These are phyloP conservation scores for Citrus cavaleriei DNA, from an alignment of 345 rosid species.

Conservation along the genomic window DNA sequence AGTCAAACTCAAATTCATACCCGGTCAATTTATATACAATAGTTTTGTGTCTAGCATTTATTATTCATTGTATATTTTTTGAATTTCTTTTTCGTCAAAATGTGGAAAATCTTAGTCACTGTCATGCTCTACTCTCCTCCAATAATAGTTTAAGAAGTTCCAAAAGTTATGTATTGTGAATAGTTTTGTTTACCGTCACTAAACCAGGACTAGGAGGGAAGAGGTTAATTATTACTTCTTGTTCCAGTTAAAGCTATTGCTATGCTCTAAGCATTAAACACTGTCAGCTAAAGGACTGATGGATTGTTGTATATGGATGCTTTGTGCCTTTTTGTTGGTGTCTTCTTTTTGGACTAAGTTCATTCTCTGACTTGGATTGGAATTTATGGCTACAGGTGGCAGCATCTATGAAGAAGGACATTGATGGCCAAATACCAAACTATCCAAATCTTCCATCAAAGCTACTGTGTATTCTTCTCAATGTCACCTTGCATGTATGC, in stretches of 20 bases:
- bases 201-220: background rate
- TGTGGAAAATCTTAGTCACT: background rate
- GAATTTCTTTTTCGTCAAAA: background rate
- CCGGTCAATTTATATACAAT: too few species aligned
- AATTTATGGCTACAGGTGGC: conserved; percentile 61
- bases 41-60: too few species aligned
- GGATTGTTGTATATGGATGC: background rate
- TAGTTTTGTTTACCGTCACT: background rate
- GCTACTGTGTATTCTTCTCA: conserved; percentile 79
- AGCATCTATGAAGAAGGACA: conserved; percentile 83
- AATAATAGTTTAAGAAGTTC: background rate
- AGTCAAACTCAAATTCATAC: too few species aligned
- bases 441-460: conserved; percentile 90
- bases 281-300: background rate
- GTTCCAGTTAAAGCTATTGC: background rate
- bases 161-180: background rate
- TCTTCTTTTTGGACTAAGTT: background rate
- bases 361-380: conserved; percentile 7
- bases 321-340: background rate
- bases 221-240: background rate
- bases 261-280: background rate
- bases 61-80: too few species aligned
- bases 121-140: background rate
- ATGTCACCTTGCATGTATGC: conserved; percentile 76
- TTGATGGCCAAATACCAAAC: conserved; percentile 72